A percentile compares a stretch with the other conserved stretches of the same genome.
Conservation (phyloP, 1,284 basidiomycete genomes). For the Mycosarcoma mackinlayi region DNA sequence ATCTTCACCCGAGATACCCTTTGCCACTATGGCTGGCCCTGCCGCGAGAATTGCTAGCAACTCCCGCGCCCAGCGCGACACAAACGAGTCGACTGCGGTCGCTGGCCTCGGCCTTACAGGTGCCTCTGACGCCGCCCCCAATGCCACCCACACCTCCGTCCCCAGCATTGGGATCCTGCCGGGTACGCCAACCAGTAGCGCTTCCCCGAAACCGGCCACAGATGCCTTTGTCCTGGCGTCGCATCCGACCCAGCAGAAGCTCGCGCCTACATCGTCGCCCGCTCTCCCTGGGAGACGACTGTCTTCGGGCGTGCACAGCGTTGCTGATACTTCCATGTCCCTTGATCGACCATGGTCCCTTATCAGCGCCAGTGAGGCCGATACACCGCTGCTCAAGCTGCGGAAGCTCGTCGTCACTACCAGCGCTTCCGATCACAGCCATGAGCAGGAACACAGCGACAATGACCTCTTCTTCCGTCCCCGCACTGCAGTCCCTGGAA, state of each 20-base stretch:
- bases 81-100: neutral
- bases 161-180: constrained; percentile 30
- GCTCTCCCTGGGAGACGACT: neutral
- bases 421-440: constrained; percentile 27
- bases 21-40: neutral
- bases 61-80: neutral
- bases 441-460: constrained; percentile 11
- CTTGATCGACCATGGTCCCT: constrained; percentile 48
- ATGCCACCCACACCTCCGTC: neutral
- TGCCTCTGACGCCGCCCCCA: neutral
- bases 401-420: constrained; percentile 47
- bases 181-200: constrained; percentile 14
- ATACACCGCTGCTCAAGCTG: constrained; percentile 48
- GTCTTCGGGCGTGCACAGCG: constrained; percentile 21
- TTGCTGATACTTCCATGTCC: constrained; percentile 25
- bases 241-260: constrained; percentile 7
- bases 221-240: neutral
- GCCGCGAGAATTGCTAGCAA: neutral
- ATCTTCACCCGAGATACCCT: constrained; percentile 11
- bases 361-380: constrained; percentile 42
- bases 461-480: constrained; percentile 43
- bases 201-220: neutral
- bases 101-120: constrained; percentile 22
- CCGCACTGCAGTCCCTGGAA: neutral
- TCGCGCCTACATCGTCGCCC: constrained; percentile 8